A percentile compares a stretch with the other conserved stretches of the same genome.
Evolutionary conservation across 1,284 basidiomycete species (phyloP).

Genomic region (Sanghuangporus weigelae): DNA sequence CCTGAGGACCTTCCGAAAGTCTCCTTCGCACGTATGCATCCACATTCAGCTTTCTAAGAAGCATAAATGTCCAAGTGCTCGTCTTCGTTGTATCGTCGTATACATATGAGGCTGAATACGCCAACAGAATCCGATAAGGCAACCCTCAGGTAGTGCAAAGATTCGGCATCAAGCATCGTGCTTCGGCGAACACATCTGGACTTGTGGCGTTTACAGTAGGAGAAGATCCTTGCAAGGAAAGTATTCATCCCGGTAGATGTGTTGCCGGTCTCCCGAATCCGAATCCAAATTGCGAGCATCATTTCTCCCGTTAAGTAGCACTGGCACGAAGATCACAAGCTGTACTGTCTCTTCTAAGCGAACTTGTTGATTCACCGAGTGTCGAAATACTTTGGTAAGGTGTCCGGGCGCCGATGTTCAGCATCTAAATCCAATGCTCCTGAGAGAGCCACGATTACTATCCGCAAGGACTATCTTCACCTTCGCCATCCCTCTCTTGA

Average conservation of each 20-base stretch:
- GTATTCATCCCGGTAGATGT: neutral
- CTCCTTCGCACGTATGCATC: neutral
- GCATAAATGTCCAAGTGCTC: neutral
- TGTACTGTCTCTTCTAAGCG: neutral
- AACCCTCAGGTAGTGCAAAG: neutral
- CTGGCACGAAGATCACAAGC: neutral
- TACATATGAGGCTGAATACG: neutral
- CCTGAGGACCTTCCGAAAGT: neutral
- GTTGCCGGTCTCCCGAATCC: neutral
- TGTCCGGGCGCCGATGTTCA: neutral
- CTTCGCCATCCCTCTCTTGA: neutral
- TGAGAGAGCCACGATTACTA: neutral
- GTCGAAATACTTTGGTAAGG: neutral
- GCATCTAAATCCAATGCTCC: neutral
- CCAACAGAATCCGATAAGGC: neutral
- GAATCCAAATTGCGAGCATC: neutral
- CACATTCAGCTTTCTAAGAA: neutral
- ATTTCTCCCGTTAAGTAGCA: neutral
- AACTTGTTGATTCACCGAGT: neutral
- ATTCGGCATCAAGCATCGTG: neutral
- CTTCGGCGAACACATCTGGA: neutral
- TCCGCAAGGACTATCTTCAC: neutral
- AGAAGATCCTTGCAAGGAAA: neutral
- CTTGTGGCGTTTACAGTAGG: neutral
- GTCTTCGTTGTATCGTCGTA: neutral